Conservation (phyloP, 495 filamentous ascomycete species). For the Lophium mytilinum region DNA sequence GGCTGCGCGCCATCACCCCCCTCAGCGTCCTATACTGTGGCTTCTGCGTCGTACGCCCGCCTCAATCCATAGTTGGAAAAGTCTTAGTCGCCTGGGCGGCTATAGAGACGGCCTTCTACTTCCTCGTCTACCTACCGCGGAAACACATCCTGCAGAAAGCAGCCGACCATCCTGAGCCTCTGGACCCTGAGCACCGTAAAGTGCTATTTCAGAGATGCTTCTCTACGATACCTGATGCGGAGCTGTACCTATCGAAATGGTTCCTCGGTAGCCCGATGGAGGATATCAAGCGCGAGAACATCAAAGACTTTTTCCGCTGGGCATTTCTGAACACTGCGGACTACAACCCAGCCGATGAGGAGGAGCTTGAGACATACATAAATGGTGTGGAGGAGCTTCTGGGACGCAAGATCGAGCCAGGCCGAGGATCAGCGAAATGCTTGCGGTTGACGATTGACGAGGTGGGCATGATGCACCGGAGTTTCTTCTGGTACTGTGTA, state of each 20-base stretch:
- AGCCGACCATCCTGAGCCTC: constrained; percentile 45
- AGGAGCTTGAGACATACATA: constrained; percentile 53
- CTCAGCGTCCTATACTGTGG: constrained; percentile 41
- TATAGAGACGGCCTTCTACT: constrained; percentile 46
- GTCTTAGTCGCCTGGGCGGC: constrained; percentile 3
- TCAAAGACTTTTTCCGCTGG: constrained; percentile 58
- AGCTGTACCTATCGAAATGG: constrained; percentile 54
- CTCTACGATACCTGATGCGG: constrained; percentile 45
- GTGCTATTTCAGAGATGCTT: constrained; percentile 49
- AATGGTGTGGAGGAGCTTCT: constrained; percentile 41
- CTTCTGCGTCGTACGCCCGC: constrained; percentile 30
- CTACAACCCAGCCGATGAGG: constrained; percentile 35
- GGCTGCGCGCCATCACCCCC: constrained; percentile 46
- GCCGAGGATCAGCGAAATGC: constrained; percentile 44
- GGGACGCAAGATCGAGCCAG: constrained; percentile 41
- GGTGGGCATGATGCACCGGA: constrained; percentile 52
- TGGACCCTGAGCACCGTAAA: constrained; percentile 34
- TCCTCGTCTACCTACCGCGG: constrained; percentile 49
- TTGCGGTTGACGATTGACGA: constrained; percentile 58
- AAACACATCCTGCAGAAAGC: constrained; percentile 40
- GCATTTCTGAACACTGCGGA: constrained; percentile 44
- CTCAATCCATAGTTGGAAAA: constrained; percentile 20
- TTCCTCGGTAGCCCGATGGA: constrained; percentile 50
- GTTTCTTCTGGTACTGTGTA: constrained; percentile 55
- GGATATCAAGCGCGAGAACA: constrained; percentile 56